Conservation (phyloP, 2,329 filamentous ascomycete species). For the Colletotrichum tanaceti region DNA sequence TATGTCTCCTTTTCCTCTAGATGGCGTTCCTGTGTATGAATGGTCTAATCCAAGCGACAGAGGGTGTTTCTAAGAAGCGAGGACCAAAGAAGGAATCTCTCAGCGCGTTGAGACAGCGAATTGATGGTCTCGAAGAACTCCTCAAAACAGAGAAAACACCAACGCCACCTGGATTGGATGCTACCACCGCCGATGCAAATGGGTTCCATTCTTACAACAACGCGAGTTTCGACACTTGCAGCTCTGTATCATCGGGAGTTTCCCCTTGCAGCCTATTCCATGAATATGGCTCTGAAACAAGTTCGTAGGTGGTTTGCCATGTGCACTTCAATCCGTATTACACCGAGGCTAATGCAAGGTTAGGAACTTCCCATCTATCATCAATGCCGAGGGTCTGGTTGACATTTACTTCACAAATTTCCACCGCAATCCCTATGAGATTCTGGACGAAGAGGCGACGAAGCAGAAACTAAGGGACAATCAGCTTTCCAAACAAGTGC, state of each 20-base stretch:
- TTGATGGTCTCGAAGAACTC: constrained; percentile 36
- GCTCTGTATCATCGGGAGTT: constrained; percentile 25
- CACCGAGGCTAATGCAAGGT: background rate
- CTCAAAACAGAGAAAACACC: constrained; percentile 35
- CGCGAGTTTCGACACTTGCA: constrained; percentile 5
- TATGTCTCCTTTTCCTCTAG: background rate
- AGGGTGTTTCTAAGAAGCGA: constrained; percentile 31
- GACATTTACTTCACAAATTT: constrained; percentile 34
- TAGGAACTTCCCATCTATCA: constrained; percentile 16
- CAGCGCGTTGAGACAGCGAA: constrained; percentile 32
- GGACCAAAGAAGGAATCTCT: constrained; percentile 35
- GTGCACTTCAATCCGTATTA: background rate
- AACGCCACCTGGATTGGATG: constrained; percentile 28
- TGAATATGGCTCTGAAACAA: constrained; percentile 4
- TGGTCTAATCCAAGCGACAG: background rate
- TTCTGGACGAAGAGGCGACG: constrained; percentile 20
- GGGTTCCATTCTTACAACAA: background rate
- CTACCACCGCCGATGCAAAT: constrained; percentile 8
- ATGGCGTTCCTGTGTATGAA: too few relatives aligned
- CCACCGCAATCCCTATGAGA: constrained; percentile 26
- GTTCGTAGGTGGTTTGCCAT: constrained; percentile 3
- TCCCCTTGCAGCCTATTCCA: constrained; percentile 22
- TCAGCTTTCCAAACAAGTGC: constrained; percentile 19
- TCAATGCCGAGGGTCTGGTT: constrained; percentile 29
- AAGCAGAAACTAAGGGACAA: constrained; percentile 22